These are phyloP conservation scores for Asterionellopsis glacialis DNA, from an alignment of 108 stramenopile species.

Conservation along the genomic window DNA sequence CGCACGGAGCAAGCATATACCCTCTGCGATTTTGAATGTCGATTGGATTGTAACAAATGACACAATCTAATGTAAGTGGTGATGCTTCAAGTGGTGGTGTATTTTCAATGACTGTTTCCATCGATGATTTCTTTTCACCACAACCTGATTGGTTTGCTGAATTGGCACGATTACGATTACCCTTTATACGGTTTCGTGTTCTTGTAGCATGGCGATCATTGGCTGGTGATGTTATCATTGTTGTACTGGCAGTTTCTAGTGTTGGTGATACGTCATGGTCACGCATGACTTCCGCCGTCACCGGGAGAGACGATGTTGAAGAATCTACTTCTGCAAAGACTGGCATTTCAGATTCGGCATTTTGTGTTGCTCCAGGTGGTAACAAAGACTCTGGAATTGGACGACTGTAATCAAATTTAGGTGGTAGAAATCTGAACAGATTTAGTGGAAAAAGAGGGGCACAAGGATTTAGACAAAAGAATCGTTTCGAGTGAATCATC, in stretches of 20 bases:
- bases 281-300: too few relatives aligned
- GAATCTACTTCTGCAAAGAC: background rate
- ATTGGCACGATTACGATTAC: slow-evolving; percentile 7
- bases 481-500: too few relatives aligned
- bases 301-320: background rate
- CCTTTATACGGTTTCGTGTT: slow-evolving; percentile 54
- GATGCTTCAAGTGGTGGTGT: slow-evolving; percentile 1
- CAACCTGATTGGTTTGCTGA: slow-evolving; percentile 1
- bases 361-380: slow-evolving; percentile 9
- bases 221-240: slow-evolving; percentile 10
- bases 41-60: slow-evolving; percentile 90
- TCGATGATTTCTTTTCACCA: background rate
- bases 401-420: slow-evolving; percentile 91
- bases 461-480: too few relatives aligned
- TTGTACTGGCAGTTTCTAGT: background rate
- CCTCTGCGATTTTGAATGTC: slow-evolving; percentile 51
- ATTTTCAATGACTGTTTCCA: slow-evolving; percentile 27
- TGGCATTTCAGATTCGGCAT: background rate
- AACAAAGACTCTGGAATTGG: slow-evolving; percentile 78
- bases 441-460: background rate
- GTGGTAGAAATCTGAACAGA: slow-evolving; percentile 81
- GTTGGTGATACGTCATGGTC: background rate
- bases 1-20: slow-evolving; percentile 97
- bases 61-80: slow-evolving; percentile 61
- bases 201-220: slow-evolving; percentile 21